These are phyloP conservation scores for Moelleriella libera DNA, from an alignment of 2,329 filamentous ascomycete genomes.

Conservation along the genomic window DNA sequence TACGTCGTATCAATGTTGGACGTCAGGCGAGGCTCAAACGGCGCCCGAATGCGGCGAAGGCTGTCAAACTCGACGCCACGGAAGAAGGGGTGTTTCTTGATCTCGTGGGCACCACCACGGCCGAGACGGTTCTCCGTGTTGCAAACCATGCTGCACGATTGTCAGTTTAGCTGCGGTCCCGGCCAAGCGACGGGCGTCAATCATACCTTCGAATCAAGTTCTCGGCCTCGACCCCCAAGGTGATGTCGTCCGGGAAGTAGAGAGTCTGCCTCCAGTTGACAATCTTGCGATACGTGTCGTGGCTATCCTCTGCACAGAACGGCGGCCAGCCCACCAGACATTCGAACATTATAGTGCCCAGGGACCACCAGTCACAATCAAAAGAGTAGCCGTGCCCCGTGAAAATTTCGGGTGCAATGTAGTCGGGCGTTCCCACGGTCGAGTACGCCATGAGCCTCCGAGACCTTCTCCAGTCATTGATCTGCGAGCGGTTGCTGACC, in stretches of 20 bases:
- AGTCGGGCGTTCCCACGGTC: constrained; percentile 94
- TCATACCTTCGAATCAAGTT: constrained; percentile 79
- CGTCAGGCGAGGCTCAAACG: constrained; percentile 86
- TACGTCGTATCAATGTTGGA: constrained; percentile 95
- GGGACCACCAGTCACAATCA: constrained; percentile 97
- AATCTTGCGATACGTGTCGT: constrained; percentile 98
- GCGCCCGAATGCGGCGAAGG: constrained; percentile 81
- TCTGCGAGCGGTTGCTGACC: constrained; percentile 91
- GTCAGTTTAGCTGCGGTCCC: not conserved
- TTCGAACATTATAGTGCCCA: constrained; percentile 99
- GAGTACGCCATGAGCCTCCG: constrained; percentile 94
- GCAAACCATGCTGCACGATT: constrained; percentile 61
- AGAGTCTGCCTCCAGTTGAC: constrained; percentile 94
- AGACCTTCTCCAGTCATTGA: constrained; percentile 97
- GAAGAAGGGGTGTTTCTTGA: constrained; percentile 94
- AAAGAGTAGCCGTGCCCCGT: constrained; percentile 92
- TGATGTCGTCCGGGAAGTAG: constrained; percentile 93
- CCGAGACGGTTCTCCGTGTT: constrained; percentile 88
- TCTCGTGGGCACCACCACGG: constrained; percentile 72
- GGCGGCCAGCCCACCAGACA: constrained; percentile 97
- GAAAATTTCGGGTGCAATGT: constrained; percentile 97
- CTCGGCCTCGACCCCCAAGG: constrained; percentile 77
- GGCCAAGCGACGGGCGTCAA: not conserved
- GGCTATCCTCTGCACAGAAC: constrained; percentile 94
- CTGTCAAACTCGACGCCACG: constrained; percentile 90